Evolutionary conservation across 2,329 filamentous ascomycete species (phyloP).

Genomic region (Didymellaceae sp.): DNA sequence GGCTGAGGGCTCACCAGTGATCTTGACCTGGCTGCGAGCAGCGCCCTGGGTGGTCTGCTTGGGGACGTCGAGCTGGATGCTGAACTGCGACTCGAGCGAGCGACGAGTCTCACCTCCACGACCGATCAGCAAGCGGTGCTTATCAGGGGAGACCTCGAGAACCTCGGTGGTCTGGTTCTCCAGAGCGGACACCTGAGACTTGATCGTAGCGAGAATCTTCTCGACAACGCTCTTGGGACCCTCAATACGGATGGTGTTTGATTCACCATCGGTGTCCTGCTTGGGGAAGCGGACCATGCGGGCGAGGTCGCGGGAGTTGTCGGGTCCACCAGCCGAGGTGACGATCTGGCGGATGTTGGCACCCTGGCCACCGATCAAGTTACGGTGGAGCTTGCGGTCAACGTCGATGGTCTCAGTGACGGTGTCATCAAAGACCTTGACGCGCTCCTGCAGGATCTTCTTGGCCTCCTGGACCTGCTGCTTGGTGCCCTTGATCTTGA

Average conservation of each 20-base stretch:
- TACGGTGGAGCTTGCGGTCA: constrained; percentile 92
- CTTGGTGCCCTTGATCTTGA: constrained; percentile 91
- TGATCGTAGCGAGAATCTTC: constrained; percentile 82
- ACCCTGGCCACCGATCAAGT: constrained; percentile 86
- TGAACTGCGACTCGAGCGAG: constrained; percentile 83
- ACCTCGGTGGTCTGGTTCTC: constrained; percentile 81
- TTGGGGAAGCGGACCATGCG: constrained; percentile 95
- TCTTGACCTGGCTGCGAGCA: constrained; percentile 82
- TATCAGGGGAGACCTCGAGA: constrained; percentile 84
- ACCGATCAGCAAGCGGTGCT: constrained; percentile 90
- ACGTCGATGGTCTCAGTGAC: constrained; percentile 83
- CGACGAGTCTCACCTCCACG: constrained; percentile 88
- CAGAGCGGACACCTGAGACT: constrained; percentile 80
- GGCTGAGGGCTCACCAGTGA: constrained; percentile 77
- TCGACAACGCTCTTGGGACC: constrained; percentile 84
- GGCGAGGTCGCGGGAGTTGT: constrained; percentile 81
- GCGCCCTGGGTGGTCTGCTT: constrained; percentile 74
- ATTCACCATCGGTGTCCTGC: constrained; percentile 79
- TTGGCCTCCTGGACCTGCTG: constrained; percentile 88
- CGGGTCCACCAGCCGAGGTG: constrained; percentile 84
- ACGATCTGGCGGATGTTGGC: constrained; percentile 87
- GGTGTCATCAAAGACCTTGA: constrained; percentile 87
- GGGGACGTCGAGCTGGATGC: constrained; percentile 86
- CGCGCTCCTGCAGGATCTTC: constrained; percentile 86
- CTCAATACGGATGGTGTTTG: constrained; percentile 84